Evolutionary conservation across 2,329 filamentous ascomycete species (phyloP), one percentile per base, ranked within the genome.

Genomic region (Diaporthe sp.): DNA sequence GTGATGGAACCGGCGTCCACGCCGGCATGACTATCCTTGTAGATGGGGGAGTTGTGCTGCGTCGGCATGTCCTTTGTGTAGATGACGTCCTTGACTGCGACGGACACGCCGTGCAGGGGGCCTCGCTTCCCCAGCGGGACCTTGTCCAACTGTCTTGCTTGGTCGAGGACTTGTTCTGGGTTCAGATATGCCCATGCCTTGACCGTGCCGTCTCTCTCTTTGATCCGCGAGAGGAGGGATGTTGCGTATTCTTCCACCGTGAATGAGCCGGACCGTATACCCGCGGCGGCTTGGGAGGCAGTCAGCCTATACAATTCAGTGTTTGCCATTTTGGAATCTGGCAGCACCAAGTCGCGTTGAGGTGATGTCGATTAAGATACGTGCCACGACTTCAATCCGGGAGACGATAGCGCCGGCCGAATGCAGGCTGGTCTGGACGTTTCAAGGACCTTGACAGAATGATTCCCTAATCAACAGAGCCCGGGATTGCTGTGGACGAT

Each of bases 81-180:
- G 76, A 92, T 89, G 3, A 92, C 84, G 82, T 92, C 90, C 78
- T 92, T 92, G 15, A 92, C 84, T 0, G 84, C 90, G n/a, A 92
- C 81, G 0, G 88, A 85, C 9, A 92, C 79, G 1, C 90, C 90
- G 77, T 92, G 89, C 0, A 92, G 80, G 0, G 87, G 88, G 0
- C 90, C 89, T 71, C 90, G 83, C 72, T 88, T 76, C 1, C 84
- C 82, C 0, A 76, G 56, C 0, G 89, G 87, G 2, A 91, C 76
- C 32, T 81, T 75, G 77, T 92, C 90, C 0, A 92, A 84, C 15
- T 80, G 80, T 56, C 80, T 83, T 0, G 90, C 90, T 73, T 88
- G 85, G 22, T 82, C 77, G 1, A 91, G 80, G 3, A 91, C 85
- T n/a, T 83, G 79, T 0, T 84, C 81, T 0, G 82, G 83, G 75